These are phyloP conservation scores for Psilocybe azurescens DNA, from an alignment of 768 basidiomycete species.

Conservation along the genomic window DNA sequence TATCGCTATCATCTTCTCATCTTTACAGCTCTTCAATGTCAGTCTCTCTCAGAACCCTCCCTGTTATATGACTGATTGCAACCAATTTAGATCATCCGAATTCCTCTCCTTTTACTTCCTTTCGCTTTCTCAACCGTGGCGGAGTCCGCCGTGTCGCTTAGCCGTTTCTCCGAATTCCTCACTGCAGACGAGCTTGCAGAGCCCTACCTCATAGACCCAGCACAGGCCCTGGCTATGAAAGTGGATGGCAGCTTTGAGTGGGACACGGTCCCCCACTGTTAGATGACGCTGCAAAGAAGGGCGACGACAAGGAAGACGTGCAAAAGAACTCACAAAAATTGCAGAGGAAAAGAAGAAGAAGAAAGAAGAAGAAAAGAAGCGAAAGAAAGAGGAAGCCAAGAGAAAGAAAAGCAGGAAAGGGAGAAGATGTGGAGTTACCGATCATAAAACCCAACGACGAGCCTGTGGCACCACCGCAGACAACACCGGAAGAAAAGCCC, in stretches of 20 bases:
- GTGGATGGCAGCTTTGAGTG: conserved; percentile 58
- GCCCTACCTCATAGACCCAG: conserved; percentile 47
- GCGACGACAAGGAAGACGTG: conserved; percentile 12
- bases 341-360: conserved; percentile 21
- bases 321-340: conserved; percentile 19
- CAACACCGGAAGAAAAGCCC: conserved; percentile 45
- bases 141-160: conserved; percentile 55
- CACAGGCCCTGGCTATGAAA: conserved; percentile 43
- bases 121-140: conserved; percentile 52
- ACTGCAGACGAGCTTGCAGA: conserved; percentile 59
- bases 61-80: not conserved
- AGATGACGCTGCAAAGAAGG: conserved; percentile 25
- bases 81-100: conserved; percentile 53
- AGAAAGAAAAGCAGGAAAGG: not conserved
- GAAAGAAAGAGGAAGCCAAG: conserved; percentile 16
- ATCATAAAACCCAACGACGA: conserved; percentile 10
- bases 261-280: conserved; percentile 43
- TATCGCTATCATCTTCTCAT: conserved; percentile 59
- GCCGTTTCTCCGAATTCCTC: conserved; percentile 53
- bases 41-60: conserved; percentile 12
- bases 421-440: conserved; percentile 6
- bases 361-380: conserved; percentile 7
- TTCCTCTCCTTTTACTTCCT: conserved; percentile 62
- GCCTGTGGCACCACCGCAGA: conserved; percentile 2
- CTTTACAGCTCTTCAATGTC: conserved; percentile 65